These are phyloP conservation scores for Elaeagnus macrophylla DNA, from an alignment of 306 rosid genomes.

Conservation along the genomic window DNA sequence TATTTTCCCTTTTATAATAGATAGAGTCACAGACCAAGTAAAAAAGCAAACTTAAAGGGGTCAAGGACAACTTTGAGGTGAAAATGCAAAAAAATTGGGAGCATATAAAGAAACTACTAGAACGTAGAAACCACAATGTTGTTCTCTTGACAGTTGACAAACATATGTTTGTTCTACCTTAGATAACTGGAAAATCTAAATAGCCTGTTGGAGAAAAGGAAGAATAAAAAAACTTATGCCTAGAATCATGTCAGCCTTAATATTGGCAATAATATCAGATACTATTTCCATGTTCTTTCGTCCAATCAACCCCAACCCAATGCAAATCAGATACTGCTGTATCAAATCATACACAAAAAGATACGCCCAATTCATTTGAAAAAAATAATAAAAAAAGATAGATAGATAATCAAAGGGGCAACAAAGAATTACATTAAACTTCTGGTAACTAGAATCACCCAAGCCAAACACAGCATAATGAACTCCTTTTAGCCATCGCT, in stretches of 20 bases:
- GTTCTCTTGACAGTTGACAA: too few relatives aligned
- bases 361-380: too few relatives aligned
- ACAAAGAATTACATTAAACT: slow-evolving; percentile 57
- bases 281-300: too few relatives aligned
- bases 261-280: neutral
- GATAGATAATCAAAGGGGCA: neutral
- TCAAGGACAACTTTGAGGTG: too few relatives aligned
- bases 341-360: too few relatives aligned
- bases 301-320: neutral
- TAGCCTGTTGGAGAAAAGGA: neutral
- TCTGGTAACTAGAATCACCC: slow-evolving; percentile 92
- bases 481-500: slow-evolving; percentile 65
- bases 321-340: neutral
- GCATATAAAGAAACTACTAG: too few relatives aligned
- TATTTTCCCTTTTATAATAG: too few relatives aligned
- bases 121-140: too few relatives aligned
- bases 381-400: neutral
- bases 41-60: too few relatives aligned
- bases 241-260: neutral
- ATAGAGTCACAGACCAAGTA: too few relatives aligned
- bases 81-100: too few relatives aligned
- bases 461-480: slow-evolving; percentile 73
- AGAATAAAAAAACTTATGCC: neutral
- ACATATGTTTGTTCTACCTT: neutral
- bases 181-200: neutral